Base-by-base conservation (phyloP, 805 yeast species). In the Wickerhamomyces queroliae region DNA sequence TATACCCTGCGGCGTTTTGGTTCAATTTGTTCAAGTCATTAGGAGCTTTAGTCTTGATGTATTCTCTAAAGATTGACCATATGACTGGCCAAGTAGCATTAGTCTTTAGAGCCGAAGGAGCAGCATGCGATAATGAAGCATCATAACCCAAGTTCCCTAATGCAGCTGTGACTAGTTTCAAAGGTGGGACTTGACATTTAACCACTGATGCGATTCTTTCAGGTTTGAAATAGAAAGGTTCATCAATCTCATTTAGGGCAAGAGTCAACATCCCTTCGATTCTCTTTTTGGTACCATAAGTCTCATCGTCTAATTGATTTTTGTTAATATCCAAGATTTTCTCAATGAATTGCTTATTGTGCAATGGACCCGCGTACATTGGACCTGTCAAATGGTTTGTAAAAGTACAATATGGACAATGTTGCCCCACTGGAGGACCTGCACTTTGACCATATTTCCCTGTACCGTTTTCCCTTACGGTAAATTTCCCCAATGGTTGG, bases 211-310 rank as follows among this genome's bases (percentile, higher is more conserved):
- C 76, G 31, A 91, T 49, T 40, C 78, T 76, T 44, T 88, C 82
- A 26, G 95, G 84, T 41, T 84, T 78, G 64, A 91, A 81, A 62
- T 88, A 93, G 57, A 93, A 89, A 21, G 90, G 95, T 0, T 74
- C 57, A 18, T 74, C 67, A 29, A 91, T 54, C 60, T 93, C 99
- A 47, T 73, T 73, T 29, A 59, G 54, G 5, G 97, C 98, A 54
- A 91, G 66, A 0, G 93, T 85, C 23, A 89, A 65, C 98, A 93
- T 93, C 12, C 98, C 98, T 58, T 80, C 79, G 33, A 93, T 86
- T 56, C 99, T 72, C 42, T 84, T 82, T 19, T 74, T 69, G 0
- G 99, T 93, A 35, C 83, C 83, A 59, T 87, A 93, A 0, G 74
- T 68, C 5, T 69, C 73, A 21, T 69, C 69, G 40, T 72, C 78